Percentiles rank a stretch among this genome's conserved stretches.
Conservation (phyloP, 2,329 filamentous ascomycete species). For the Dothideomycetes sp. region DNA sequence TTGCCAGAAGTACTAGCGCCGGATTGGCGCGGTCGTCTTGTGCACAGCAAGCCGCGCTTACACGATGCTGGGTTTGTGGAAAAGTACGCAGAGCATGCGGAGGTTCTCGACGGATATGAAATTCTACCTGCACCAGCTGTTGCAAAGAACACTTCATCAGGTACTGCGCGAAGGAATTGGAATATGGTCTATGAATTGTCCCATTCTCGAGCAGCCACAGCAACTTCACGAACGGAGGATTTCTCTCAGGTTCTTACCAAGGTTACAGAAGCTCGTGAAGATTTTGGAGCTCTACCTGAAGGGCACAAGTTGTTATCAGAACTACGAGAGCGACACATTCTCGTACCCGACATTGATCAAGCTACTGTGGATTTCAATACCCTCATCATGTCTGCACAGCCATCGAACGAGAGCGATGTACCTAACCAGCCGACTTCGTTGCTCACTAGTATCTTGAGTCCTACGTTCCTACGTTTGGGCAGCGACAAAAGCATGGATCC, state of each 20-base stretch:
- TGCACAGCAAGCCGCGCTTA: constrained; percentile 13
- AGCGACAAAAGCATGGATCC: background rate
- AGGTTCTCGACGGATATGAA: background rate
- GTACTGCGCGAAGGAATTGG: background rate
- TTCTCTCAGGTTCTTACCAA: background rate
- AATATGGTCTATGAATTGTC: constrained; percentile 13
- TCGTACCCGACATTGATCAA: constrained; percentile 16
- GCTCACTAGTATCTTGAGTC: constrained; percentile 8
- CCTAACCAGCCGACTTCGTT: background rate
- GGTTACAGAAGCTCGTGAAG: background rate
- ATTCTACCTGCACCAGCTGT: no score
- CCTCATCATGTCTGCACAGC: constrained; percentile 1
- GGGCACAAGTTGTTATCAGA: constrained; percentile 3
- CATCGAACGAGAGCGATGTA: background rate
- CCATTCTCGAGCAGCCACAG: background rate
- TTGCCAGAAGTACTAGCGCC: constrained; percentile 11
- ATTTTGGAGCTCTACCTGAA: background rate
- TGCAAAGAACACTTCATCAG: no score
- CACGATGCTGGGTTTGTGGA: constrained; percentile 17
- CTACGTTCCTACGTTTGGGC: constrained; percentile 10
- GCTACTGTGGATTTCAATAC: constrained; percentile 14
- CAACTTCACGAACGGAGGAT: background rate
- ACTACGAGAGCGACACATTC: constrained; percentile 12
- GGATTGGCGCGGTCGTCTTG: constrained; percentile 17
- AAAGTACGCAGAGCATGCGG: background rate